Evolutionary conservation across 768 basidiomycete genomes (phyloP), one percentile per base, ranked within the genome.

Genomic region (Suillus ampliporus): DNA sequence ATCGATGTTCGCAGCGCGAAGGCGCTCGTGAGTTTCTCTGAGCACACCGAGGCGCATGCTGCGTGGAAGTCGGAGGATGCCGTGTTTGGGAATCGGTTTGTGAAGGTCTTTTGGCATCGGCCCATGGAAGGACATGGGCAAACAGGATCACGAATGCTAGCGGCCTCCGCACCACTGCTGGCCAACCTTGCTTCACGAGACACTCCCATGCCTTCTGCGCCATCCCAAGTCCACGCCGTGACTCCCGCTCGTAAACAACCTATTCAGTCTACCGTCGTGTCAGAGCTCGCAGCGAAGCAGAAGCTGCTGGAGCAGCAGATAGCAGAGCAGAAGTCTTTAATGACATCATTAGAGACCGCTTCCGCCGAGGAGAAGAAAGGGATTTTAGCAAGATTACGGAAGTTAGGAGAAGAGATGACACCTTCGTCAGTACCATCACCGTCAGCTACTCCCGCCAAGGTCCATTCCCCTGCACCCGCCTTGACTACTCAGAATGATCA

Each of bases 11-110:
- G 77, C 21, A 85, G 81, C 50, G 83, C 86, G 50, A 94, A 95
- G 72, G 95, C 95, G 0, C 78, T 98, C 54, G 91, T 98, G 65
- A 94, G 91, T 66, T 98, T 97, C 76, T 82, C 86, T 38, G 85
- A 82, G 10, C 94, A 95, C 72, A 85, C 84, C 23, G 91, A 95
- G 69, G 96, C 96, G 0, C 87, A 90, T 69, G 84, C 86, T 14
- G 96, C 96, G 1, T 95, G 95, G 92, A 93, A 92, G 74, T 88
- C 89, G 28, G 92, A 96, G 75, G 94, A 97, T 65, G 94, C 95
- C n/a, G 90, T 97, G 15, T 97, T 97, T 70, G 88, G 87, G 13
- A 96, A 95, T 68, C 87, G 96, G 56, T 97, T 97, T 74, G 95
- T 97, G 67, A 97, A 96, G 76, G 83, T 97, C 38, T 94, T 97